Base-by-base conservation (phyloP, 179 eudicot genomes). In the Beta lomatogona region DNA sequence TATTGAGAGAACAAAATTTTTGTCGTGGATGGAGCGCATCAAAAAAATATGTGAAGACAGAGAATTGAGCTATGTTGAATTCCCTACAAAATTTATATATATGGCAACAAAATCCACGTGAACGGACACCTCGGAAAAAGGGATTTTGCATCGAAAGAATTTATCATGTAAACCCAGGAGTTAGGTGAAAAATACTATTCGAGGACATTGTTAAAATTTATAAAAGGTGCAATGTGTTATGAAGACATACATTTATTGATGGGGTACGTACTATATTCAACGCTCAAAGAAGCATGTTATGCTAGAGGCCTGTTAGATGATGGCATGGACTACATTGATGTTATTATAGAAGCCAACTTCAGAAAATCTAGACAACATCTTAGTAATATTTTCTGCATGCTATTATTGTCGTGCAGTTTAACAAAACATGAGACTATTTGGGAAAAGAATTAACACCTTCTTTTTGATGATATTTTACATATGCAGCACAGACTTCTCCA, bases 11-110 rank as follows among this genome's bases (percentile, higher is more conserved):
- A 65, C 59, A 18, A 80, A 21, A 72, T 82, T 82, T 61, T 1
- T 71, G 0, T 7, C 25, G 6, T 86, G 86, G 88, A 76, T 86
- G 76, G 73, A 72, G 11, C 25, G 14, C 19, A 79, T 79, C 44
- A 61, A 46, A 4, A 28, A 57, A 2, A 6, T 2, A 44, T 44
- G 4, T 0, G 25, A 61, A 1, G 83, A 64, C 11, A 69, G 44
- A 45, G 1, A 59, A 15, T 16, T 75, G 2, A 59, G 9, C 5
- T 75, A 75, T 10, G 4, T 5, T 18, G 68, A 36, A 12, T 75
- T 59, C 41, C 52, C 78, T 0, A 14, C 53, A 18, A 75, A 59
- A 15, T 59, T 58, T 44, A 52, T 58, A 1, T 44, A 52, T 58
- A 1, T 75, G 68, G 67, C 36, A 53, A 4, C 18, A 0, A 75